Evolutionary conservation across 225 moss, liverwort and hornwort genomes (phyloP).

Genomic region (Bryum argenteum): DNA sequence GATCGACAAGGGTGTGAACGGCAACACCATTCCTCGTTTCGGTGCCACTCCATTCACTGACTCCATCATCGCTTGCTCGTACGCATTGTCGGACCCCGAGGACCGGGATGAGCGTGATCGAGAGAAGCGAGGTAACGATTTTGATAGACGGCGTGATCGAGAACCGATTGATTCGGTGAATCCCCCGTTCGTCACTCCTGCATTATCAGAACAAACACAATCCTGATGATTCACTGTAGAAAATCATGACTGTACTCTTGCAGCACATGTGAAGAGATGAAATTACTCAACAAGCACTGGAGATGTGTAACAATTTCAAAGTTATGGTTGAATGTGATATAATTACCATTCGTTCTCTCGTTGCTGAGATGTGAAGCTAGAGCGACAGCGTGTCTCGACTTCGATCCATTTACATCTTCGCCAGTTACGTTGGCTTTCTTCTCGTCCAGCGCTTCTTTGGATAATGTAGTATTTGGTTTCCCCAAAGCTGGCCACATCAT

Average conservation of each 20-base stretch:
- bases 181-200: slow-evolving; percentile 12
- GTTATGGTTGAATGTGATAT: neutral
- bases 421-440: slow-evolving; percentile 55
- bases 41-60: slow-evolving; percentile 35
- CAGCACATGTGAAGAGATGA: no score
- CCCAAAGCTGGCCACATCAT: slow-evolving; percentile 44
- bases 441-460: slow-evolving; percentile 58
- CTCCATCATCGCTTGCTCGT: slow-evolving; percentile 52
- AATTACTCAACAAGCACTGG: no score
- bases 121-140: slow-evolving; percentile 30
- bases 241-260: no score
- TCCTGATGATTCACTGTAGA: no score
- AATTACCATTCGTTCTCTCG: slow-evolving; percentile 32
- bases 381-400: slow-evolving; percentile 19
- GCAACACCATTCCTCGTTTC: slow-evolving; percentile 65
- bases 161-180: slow-evolving; percentile 4
- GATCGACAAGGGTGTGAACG: slow-evolving; percentile 57
- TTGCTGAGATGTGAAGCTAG: slow-evolving; percentile 22
- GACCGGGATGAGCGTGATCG: slow-evolving; percentile 43
- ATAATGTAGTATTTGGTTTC: slow-evolving; percentile 55
- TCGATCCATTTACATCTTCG: slow-evolving; percentile 11
- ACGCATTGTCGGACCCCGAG: slow-evolving; percentile 43
- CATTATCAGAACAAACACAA: neutral
- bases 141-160: slow-evolving; percentile 38
- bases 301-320: no score